Evolutionary conservation across 2,329 filamentous ascomycete species (phyloP).

Genomic region (Pyrenophora tritici-repentis): DNA sequence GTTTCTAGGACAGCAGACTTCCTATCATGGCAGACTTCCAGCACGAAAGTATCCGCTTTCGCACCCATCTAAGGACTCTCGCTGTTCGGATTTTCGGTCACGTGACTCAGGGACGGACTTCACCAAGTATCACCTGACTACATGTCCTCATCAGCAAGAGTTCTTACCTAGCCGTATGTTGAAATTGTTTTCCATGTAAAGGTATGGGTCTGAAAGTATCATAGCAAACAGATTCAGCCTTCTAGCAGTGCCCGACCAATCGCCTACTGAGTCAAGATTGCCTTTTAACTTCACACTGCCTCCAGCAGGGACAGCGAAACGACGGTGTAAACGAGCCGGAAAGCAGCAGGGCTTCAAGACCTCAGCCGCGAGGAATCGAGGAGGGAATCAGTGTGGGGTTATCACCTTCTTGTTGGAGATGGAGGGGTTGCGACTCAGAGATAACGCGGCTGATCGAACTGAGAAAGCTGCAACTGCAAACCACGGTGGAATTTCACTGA

Average conservation of each 20-base stretch:
- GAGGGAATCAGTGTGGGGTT: not conserved
- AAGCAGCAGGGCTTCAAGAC: slow-evolving; percentile 20
- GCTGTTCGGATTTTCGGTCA: slow-evolving; percentile 18
- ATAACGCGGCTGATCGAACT: not conserved
- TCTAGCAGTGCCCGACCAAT: slow-evolving; percentile 27
- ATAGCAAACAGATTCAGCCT: slow-evolving; percentile 40
- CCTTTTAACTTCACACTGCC: slow-evolving; percentile 25
- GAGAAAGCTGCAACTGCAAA: not conserved
- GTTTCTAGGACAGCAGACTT: slow-evolving; percentile 18
- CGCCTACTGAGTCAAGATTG: slow-evolving; percentile 25
- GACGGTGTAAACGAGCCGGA: slow-evolving; percentile 28
- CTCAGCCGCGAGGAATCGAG: not conserved
- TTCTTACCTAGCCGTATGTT: slow-evolving; percentile 31
- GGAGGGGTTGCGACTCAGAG: slow-evolving; percentile 14
- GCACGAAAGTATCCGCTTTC: slow-evolving; percentile 8
- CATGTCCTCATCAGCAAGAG: slow-evolving; percentile 22
- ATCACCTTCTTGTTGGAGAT: slow-evolving; percentile 15
- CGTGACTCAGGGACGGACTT: not conserved
- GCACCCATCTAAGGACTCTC: slow-evolving; percentile 11
- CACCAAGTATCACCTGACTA: slow-evolving; percentile 6
- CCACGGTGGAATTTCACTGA: not conserved
- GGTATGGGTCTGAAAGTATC: not conserved
- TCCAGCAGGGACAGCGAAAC: slow-evolving; percentile 6
- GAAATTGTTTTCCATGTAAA: not conserved
- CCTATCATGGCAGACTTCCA: slow-evolving; percentile 13